Evolutionary conservation across 768 basidiomycete species (phyloP), one percentile per base, ranked within the genome.

Genomic region (Tylopilus sp.): DNA sequence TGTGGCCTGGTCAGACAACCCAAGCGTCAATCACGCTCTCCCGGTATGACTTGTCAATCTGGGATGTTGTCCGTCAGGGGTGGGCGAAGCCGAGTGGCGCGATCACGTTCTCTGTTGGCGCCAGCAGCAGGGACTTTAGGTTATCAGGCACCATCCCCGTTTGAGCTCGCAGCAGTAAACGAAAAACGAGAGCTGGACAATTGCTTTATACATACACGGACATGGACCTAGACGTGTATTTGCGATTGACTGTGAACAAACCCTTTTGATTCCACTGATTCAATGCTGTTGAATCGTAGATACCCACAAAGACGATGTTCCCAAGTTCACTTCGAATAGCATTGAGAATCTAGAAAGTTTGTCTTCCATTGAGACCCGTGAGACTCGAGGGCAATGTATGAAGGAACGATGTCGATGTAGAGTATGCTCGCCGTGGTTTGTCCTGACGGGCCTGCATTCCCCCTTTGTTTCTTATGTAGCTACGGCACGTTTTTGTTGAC

Each of bases 41-140:
- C 13, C 74, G 85, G 31, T 83, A 88, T 58, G 84, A 87, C 56
- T 59, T 89, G 58, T 85, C 82, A 20, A 76, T 88, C 48, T 92
- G 89, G 91, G 87, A 92, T 65, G 79, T 78, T 1, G 77, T 68
- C 10, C 72, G 74, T 22, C 91, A 93, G 66, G 82, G 85, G 3
- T 93, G 91, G 90, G 72, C 73, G 54, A 80, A 78, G 56, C 89
- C 91, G 1, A 60, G 68, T 2, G 90, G 88, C 2, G 73, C 63
- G 38, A 82, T 88, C 60, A 70, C 69, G 20, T 75, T 93, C 44
- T 77, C 80, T 6, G 69, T 90, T 35, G 88, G 88, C 17, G 75
- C 79, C 52, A 89, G 87, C 62, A 87, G 85, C 60, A 72, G 86
- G 52, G 79, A 88, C 65, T 69, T 67, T 13, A 74, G 78, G 53